These are phyloP conservation scores for Apiotrichum sp. DNA, from an alignment of 1,284 basidiomycete genomes.

Conservation along the genomic window DNA sequence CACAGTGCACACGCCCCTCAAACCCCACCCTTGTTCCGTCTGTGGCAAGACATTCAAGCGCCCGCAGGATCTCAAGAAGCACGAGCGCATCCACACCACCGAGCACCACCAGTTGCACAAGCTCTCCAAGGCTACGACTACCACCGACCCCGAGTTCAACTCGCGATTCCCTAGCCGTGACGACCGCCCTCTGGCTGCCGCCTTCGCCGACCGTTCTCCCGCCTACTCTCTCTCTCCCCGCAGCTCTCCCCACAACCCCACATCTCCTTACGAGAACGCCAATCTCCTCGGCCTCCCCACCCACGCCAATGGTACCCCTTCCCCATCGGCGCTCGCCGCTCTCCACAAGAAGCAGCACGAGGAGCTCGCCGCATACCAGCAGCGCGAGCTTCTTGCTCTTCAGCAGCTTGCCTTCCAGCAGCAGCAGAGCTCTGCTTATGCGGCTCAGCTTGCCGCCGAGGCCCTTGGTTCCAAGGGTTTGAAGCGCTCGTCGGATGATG, in stretches of 20 bases:
- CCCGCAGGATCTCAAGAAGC: conserved; percentile 98
- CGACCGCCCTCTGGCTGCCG: neutral
- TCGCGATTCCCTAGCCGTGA: conserved; percentile 35
- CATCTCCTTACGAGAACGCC: conserved; percentile 30
- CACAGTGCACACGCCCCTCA: conserved; percentile 88
- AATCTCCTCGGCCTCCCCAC: conserved; percentile 21
- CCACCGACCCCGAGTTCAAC: conserved; percentile 60
- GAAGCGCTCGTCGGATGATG: conserved; percentile 32
- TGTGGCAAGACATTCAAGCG: conserved; percentile 98
- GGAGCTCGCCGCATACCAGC: conserved; percentile 44
- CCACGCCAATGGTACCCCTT: conserved; percentile 28
- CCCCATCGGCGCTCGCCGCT: conserved; percentile 35
- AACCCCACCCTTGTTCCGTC: conserved; percentile 88
- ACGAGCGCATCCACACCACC: conserved; percentile 97
- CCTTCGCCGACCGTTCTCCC: conserved; percentile 12
- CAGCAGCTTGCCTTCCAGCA: conserved; percentile 44
- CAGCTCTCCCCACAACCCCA: conserved; percentile 22
- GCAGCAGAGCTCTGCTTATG: conserved; percentile 41
- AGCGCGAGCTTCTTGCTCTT: conserved; percentile 39
- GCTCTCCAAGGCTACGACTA: conserved; percentile 87
- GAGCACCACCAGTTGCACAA: conserved; percentile 91
- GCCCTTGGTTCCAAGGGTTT: conserved; percentile 28
- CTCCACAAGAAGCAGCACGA: conserved; percentile 44
- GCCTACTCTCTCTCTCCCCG: conserved; percentile 25
- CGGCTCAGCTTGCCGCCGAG: conserved; percentile 36